A percentile compares a stretch with the other conserved stretches of the same genome.
phyloP scores from a whole-genome alignment of 2,329 filamentous ascomycete species.

The Cercospora canescens region DNA sequence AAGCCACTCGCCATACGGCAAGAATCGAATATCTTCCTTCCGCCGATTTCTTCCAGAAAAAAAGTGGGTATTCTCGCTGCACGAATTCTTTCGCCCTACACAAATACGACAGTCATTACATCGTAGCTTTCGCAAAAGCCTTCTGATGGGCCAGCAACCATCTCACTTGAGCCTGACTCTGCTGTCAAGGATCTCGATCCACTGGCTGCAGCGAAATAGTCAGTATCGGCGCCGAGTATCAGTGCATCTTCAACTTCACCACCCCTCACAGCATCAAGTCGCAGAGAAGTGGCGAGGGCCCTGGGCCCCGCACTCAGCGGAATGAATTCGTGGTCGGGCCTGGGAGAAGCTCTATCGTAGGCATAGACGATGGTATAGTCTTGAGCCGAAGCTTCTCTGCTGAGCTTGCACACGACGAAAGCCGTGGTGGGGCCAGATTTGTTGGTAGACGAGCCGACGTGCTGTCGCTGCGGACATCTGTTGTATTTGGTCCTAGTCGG shows the following conservation, averaged over 20 bases:
- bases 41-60: not conserved
- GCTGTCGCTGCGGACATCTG: not conserved
- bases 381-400: not conserved
- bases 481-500: not conserved
- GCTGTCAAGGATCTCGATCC: not conserved
- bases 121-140: slow-evolving; percentile 12
- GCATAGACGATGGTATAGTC: not conserved
- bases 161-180: not conserved
- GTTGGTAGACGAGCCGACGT: not conserved
- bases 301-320: not conserved
- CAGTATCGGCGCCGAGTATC: not conserved
- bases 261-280: not conserved
- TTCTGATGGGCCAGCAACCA: not conserved
- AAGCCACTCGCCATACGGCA: not conserved
- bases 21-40: not conserved
- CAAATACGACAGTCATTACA: slow-evolving; percentile 5
- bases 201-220: not conserved
- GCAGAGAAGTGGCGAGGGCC: not conserved
- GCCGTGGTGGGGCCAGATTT: not conserved
- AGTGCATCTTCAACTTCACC: not conserved
- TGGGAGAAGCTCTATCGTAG: not conserved
- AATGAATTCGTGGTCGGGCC: not conserved
- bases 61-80: not conserved
- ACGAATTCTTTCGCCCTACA: not conserved
- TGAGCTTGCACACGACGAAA: not conserved